Evolutionary conservation across 78 protist genomes (phyloP).

Genomic region (Polysphondylium violaceum): DNA sequence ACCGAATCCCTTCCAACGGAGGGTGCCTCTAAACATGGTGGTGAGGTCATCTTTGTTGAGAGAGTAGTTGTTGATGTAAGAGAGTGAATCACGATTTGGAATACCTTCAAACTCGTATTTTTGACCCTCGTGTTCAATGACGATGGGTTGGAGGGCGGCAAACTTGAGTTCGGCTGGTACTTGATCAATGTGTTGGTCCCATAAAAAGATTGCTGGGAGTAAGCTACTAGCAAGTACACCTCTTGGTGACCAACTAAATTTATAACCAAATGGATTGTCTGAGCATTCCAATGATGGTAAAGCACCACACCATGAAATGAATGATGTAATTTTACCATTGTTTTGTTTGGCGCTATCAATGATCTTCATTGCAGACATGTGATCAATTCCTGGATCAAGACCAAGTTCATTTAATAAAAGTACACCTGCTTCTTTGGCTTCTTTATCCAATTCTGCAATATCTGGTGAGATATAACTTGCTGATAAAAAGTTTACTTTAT

Average conservation of each 20-base stretch:
- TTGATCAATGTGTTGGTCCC: slow-evolving; percentile 46
- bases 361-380: slow-evolving; percentile 86
- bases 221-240: slow-evolving; percentile 89
- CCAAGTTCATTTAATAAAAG: slow-evolving; percentile 87
- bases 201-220: slow-evolving; percentile 55
- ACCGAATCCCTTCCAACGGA: slow-evolving; percentile 80
- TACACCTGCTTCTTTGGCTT: slow-evolving; percentile 82
- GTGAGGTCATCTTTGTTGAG: slow-evolving; percentile 19
- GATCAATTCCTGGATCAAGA: slow-evolving; percentile 93
- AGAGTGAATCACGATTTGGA: slow-evolving; percentile 77
- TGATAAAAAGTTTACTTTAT: slow-evolving; percentile 69
- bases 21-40: slow-evolving; percentile 84
- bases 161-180: slow-evolving; percentile 67
- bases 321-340: slow-evolving; percentile 77
- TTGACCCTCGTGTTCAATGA: slow-evolving; percentile 26
- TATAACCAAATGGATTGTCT: slow-evolving; percentile 87
- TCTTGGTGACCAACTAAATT: slow-evolving; percentile 93
- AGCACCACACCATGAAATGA: slow-evolving; percentile 92
- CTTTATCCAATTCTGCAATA: slow-evolving; percentile 39
- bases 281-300: slow-evolving; percentile 89
- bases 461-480: slow-evolving; percentile 88
- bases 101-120: slow-evolving; percentile 74
- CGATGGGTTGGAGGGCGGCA: slow-evolving; percentile 46
- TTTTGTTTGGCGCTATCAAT: slow-evolving; percentile 62
- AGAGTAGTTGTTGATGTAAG: slow-evolving; percentile 58